Base-by-base conservation (phyloP, 2,329 filamentous ascomycete species). In the Leptographium procerum region DNA sequence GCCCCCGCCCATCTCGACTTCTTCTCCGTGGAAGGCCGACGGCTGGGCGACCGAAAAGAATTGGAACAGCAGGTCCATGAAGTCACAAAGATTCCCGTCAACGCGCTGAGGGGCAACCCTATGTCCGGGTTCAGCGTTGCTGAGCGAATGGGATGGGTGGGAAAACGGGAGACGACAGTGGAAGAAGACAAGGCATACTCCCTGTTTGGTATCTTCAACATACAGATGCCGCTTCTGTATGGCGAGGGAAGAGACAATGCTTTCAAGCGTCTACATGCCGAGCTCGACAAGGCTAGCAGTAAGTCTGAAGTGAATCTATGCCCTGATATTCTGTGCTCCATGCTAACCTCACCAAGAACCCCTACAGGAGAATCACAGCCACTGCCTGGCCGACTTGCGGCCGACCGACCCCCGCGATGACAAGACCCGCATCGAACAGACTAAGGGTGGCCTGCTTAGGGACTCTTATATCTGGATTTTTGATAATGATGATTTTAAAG, bases 211-310 rank as follows among this genome's bases (percentile, higher is more conserved):
- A 52, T 67, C 3, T 65, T 68, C 33, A 59, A 57, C 29, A 59
- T 68, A 13, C 65, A 63, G 16, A 67, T 68, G 62, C 61, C 65
- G n/a, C 52, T 67, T 24, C 47, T 66, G 4, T 68, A 67, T 34
- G 65, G 66, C 26, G 66, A 68, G 52, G 64, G 65, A 26, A 31
- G 33, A 29, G 28, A 16, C 10, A 16, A 6, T 13, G 54, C 54
- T 11, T 11, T 48, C 1, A 22, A 10, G 28, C 43, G 54, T 2
- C 43, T 56, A 7, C 43, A 26, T 3, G 29, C 6, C 8, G 53
- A 55, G 40, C 45, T 55, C 9, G 40, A 31, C 13, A 47, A 45
- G 7, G 26, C 26, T 9, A 43, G n/a, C 7, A 43, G 40, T 43
- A 43, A n/a, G 40, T 19, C n/a, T 9, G 16, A 43, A 19, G n/a